Base-by-base conservation (phyloP, 148 eudicot species). In the Gaultheria prostrata region DNA sequence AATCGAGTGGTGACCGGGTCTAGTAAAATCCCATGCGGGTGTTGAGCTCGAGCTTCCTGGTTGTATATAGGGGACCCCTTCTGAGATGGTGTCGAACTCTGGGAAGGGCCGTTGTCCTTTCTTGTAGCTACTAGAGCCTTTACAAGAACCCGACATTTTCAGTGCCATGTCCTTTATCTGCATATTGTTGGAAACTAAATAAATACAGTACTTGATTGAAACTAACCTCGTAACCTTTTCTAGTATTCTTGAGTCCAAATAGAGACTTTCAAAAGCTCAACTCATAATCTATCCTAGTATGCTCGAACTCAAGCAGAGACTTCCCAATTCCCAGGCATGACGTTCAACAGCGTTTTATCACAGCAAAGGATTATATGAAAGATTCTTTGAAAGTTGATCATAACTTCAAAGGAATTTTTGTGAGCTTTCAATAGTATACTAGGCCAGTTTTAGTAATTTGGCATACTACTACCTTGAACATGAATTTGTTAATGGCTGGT, bases 111-210 rank as follows among this genome's bases (percentile, higher is more conserved):
- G 85, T 14, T 89, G 92, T 2, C 91, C 98, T 89, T 87, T 97
- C 86, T 87, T 93, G 84, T 88, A 93, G 82, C 86, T 87, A 45
- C 81, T 86, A 4, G 97, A 87, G 56, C 87, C 92, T 85, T 85
- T 90, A 78, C 84, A 88, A 45, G 95, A 80, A 81, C 92, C 95
- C 0, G 99, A 92, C 75, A 97, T 90, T 80, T 97, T 97, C 85
- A 93, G 75, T 61, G 98, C 99, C 92, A 96, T 93, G 84, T 95
- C 99, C 88, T 97, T 97, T 80, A 97, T 97, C 99, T 97, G 93
- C 75, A 84, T 6, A 88, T 61, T 17, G 63, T 35, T 21, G n/a
- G 75, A 74, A 53, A 43, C 2, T 10, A 50, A 51, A 7, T 21
- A 4, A 70, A 32, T 67, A 65, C 71, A 11, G 33, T 67, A 26